Conservation (phyloP, 2,329 filamentous ascomycete genomes). For the Pseudocercospora cruenta region DNA sequence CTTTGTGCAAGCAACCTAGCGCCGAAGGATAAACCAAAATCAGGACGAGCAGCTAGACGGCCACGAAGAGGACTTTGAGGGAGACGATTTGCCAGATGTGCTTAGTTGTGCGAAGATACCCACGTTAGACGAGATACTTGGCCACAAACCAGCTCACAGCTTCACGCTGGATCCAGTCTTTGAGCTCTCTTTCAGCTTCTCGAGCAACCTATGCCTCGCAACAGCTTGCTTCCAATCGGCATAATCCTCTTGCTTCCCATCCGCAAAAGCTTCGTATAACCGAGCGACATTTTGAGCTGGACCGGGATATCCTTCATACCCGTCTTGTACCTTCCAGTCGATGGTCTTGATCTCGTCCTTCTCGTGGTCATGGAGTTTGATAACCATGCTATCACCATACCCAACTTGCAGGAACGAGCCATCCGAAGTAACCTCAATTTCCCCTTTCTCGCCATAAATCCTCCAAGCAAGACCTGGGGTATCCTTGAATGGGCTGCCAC, state of each 20-base stretch:
- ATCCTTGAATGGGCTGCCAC: slow-evolving; percentile 5
- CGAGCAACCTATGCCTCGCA: slow-evolving; percentile 11
- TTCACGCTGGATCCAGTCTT: neutral
- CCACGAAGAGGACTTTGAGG: neutral
- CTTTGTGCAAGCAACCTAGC: slow-evolving; percentile 31
- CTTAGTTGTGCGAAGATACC: neutral
- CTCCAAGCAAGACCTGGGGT: slow-evolving; percentile 13
- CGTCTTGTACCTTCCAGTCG: slow-evolving; percentile 9
- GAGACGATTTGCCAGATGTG: no score
- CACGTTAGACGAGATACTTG: neutral
- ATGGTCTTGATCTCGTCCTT: neutral
- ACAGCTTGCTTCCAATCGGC: slow-evolving; percentile 14
- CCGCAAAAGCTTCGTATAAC: slow-evolving; percentile 19
- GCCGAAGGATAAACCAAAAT: neutral
- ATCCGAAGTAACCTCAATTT: slow-evolving; percentile 7
- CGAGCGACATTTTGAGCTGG: slow-evolving; percentile 6
- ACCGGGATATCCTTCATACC: neutral
- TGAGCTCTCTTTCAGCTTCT: slow-evolving; percentile 14
- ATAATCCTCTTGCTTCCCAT: slow-evolving; percentile 11
- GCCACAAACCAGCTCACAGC: neutral
- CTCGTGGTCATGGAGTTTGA: slow-evolving; percentile 16
- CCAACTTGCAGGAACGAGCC: slow-evolving; percentile 10
- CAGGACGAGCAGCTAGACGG: neutral
- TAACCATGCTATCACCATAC: neutral
- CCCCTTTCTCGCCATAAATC: slow-evolving; percentile 15